Evolutionary conservation across 139 green algal species (phyloP), one percentile per base, ranked within the genome.

Genomic region (Chlorella vulgaris): DNA sequence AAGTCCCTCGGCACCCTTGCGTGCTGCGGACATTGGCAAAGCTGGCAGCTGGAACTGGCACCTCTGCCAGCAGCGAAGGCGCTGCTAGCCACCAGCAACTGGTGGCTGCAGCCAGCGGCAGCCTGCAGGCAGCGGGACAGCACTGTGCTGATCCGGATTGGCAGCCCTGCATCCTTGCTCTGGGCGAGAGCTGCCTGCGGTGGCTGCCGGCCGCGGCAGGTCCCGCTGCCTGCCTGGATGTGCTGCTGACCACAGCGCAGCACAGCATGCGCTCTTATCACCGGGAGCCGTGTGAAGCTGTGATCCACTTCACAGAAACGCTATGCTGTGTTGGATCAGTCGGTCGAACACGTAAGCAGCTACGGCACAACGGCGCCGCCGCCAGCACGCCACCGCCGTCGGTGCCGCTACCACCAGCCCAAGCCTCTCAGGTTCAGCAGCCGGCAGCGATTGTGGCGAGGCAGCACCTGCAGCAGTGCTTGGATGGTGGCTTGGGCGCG

Each of bases 231-330:
- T 31, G 21, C 4, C 31, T 88, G 74, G 69, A 82, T 2, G 33
- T 55, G 15, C 47, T 90, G 66, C 40, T 90, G 60, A 21, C 50
- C 7, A 71, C 76, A 53, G 81, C 68, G 13, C 33, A 73, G 55
- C 39, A 67, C 39, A 67, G 80, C 18, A 75, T 67, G 19, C 69
- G 50, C 19, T 80, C 66, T 18, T 86, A 85, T 29, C 53, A 86
- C 75, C 40, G 82, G 8, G 80, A 83, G 31, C 76, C 85, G 58
- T 88, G 83, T 28, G 80, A 82, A 29, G 40, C 40, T 24, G 82
- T 61, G 38, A 36, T 90, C n/a, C 43, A 67, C 6, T 88, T 77
- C 53, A 70, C 82, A 18, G 69, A 78, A 39, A 53, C 61, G 2
- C 47, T 88, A 28, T 85, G 66, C 78, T 86, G 55, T 55, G 50